A percentile compares a stretch with the other conserved stretches of the same genome.
Conservation (phyloP, 306 rosid species). For the Prunus persica region DNA sequence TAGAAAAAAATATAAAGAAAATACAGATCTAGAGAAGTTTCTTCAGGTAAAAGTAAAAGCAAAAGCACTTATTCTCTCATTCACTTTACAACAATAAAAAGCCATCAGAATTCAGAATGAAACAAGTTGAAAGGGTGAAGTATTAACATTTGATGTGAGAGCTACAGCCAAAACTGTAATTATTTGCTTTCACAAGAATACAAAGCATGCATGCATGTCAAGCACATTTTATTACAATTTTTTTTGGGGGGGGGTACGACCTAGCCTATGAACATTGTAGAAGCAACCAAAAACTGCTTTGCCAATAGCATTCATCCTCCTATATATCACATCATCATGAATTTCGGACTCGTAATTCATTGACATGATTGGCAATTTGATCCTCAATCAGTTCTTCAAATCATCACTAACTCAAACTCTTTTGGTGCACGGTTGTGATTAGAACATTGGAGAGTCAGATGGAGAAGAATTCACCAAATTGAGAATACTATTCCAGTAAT, state of each 20-base stretch:
- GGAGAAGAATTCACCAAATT: slow-evolving; percentile 92
- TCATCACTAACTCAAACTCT: background rate
- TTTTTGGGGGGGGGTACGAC: background rate
- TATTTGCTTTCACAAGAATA: slow-evolving; percentile 22
- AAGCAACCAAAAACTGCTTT: slow-evolving; percentile 38
- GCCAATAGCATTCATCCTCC: slow-evolving; percentile 13
- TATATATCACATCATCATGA: background rate
- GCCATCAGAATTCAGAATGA: background rate
- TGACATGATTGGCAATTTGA: background rate
- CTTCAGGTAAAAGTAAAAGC: background rate
- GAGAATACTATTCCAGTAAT: slow-evolving; percentile 91
- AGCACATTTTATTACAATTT: slow-evolving; percentile 9
- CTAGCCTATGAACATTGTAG: slow-evolving; percentile 12
- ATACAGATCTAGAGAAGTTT: background rate
- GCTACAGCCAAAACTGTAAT: slow-evolving; percentile 21
- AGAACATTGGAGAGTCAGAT: slow-evolving; percentile 76
- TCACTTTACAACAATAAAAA: background rate
- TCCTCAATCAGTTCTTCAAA: background rate
- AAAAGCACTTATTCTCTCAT: background rate
- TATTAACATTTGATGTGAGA: slow-evolving; percentile 35
- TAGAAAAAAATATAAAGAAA: background rate
- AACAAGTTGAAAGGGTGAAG: background rate
- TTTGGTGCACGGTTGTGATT: background rate
- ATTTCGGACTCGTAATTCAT: background rate
- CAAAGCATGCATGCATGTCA: slow-evolving; percentile 17